Base-by-base conservation (phyloP, 2,329 filamentous ascomycete species). In the Fusarium tricinctum region DNA sequence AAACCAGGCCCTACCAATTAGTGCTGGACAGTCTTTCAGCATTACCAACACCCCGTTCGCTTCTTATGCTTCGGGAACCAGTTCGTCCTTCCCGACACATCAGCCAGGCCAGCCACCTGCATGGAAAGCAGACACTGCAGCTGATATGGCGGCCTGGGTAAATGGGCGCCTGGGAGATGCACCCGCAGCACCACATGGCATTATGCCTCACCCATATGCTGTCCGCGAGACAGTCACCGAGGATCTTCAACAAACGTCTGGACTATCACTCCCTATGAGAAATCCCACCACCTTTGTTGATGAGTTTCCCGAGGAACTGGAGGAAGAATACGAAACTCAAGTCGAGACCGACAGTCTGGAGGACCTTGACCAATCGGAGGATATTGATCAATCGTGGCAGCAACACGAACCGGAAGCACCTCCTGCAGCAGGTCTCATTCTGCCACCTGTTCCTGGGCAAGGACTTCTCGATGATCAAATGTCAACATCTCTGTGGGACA, bases 161-260 rank as follows among this genome's bases (percentile, higher is more conserved):
- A 71, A 72, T 6, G 15, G 33, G 17, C 49, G 53, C 19, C 26
- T 63, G 22, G 40, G 42, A 9, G 48, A 33, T 26, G 43, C 20
- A 14, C n/a, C 23, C 14, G 13, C 39, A 22, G 23, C 58, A 12
- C 59, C 66, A 10, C 42, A 56, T 17, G 68, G 70, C 9, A 62
- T 71, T 28, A 61, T 72, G 57, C 62, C 68, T 20, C 61, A 73
- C 10, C 61, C 70, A 2, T 73, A 73, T 56, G 70, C 70, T 14
- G 19, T 68, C 23, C 62, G 70, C 1, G 58, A 58, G 30, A 66
- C 69, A 17, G 52, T 70, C 44, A 71, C 70, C 1, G 48, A 20
- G 9, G 70, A 73, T 42, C 66, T 73, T 13, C 47, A 32, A n/a
- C 52, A 55, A 15, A 35, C 40, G 28, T 51, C 56, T 19, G 12